Evolutionary conservation across 352 stramenopile species (phyloP).

Genomic region (Pythium dissotocum): DNA sequence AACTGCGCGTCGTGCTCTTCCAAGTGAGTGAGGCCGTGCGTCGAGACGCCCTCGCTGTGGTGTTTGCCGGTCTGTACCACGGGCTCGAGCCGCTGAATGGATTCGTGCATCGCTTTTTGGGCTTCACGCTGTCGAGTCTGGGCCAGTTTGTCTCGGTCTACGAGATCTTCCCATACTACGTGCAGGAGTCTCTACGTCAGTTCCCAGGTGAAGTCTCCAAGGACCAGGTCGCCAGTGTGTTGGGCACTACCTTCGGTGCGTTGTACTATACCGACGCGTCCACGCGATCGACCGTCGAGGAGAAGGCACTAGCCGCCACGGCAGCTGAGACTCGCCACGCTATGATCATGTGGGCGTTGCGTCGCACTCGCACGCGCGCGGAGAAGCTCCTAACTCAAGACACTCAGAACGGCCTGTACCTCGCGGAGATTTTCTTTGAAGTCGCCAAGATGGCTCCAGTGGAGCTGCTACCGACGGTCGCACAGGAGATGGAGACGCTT

Average conservation of each 20-base stretch:
- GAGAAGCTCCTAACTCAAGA: constrained; percentile 32
- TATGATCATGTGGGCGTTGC: constrained; percentile 56
- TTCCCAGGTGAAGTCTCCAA: constrained; percentile 39
- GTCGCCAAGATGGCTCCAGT: constrained; percentile 63
- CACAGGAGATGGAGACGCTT: constrained; percentile 48
- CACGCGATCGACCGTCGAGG: constrained; percentile 8
- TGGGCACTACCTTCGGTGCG: constrained; percentile 52
- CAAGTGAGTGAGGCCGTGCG: constrained; percentile 32
- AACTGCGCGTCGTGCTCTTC: constrained; percentile 49
- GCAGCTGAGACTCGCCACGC: constrained; percentile 21
- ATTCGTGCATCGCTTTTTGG: constrained; percentile 54
- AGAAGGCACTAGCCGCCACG: constrained; percentile 11
- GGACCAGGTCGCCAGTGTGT: constrained; percentile 41
- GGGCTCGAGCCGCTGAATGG: constrained; percentile 49
- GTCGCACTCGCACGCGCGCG: constrained; percentile 40
- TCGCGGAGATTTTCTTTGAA: constrained; percentile 55
- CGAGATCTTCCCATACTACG: constrained; percentile 54
- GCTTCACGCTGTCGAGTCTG: constrained; percentile 49
- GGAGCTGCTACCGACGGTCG: constrained; percentile 34
- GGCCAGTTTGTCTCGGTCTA: constrained; percentile 48
- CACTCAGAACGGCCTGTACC: constrained; percentile 33
- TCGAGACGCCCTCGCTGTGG: constrained; percentile 44
- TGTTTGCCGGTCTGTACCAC: constrained; percentile 55
- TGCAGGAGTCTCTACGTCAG: constrained; percentile 45
- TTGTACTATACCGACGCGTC: constrained; percentile 32